Evolutionary conservation across 768 basidiomycete genomes (phyloP).

Genomic region (Lactarius akahatsu): DNA sequence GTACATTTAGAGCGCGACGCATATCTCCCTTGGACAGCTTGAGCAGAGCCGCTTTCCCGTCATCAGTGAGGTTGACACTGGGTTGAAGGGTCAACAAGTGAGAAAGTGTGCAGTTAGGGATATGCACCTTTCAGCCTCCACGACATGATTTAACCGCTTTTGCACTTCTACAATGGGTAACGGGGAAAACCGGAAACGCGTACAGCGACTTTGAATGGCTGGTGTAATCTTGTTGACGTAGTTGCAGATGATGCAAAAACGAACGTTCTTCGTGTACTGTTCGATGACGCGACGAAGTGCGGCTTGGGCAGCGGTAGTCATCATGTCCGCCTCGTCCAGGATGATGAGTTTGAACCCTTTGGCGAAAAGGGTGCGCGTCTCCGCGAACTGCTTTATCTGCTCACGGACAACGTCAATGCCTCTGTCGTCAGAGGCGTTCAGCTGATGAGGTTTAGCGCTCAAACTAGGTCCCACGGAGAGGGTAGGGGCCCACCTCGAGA

Average conservation of each 20-base stretch:
- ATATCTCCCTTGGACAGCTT: conserved; percentile 98
- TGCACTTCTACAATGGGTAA: conserved; percentile 83
- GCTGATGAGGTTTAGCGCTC: conserved; percentile 43
- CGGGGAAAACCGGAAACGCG: conserved; percentile 95
- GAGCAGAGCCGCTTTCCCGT: conserved; percentile 85
- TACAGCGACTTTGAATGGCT: conserved; percentile 98
- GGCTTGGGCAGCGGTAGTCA: conserved; percentile 97
- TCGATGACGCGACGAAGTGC: conserved; percentile 97
- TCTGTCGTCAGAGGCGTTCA: conserved; percentile 97
- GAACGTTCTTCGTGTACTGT: conserved; percentile 97
- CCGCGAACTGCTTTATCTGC: conserved; percentile 98
- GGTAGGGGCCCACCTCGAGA: conserved; percentile 64
- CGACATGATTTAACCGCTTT: conserved; percentile 72
- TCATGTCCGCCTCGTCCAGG: conserved; percentile 99
- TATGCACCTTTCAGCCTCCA: conserved; percentile 79
- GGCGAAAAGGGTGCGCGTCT: conserved; percentile 86
- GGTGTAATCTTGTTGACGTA: conserved; percentile 99
- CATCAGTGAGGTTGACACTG: conserved; percentile 83
- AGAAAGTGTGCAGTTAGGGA: background rate
- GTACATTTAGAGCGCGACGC: conserved; percentile 91
- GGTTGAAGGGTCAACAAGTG: conserved; percentile 9
- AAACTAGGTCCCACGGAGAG: conserved; percentile 1
- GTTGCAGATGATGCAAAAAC: conserved; percentile 99
- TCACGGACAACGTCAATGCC: conserved; percentile 99
- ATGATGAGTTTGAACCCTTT: conserved; percentile 98